These are phyloP conservation scores for Picea sitchensis DNA, from an alignment of 75 land plant species.

Conservation along the genomic window DNA sequence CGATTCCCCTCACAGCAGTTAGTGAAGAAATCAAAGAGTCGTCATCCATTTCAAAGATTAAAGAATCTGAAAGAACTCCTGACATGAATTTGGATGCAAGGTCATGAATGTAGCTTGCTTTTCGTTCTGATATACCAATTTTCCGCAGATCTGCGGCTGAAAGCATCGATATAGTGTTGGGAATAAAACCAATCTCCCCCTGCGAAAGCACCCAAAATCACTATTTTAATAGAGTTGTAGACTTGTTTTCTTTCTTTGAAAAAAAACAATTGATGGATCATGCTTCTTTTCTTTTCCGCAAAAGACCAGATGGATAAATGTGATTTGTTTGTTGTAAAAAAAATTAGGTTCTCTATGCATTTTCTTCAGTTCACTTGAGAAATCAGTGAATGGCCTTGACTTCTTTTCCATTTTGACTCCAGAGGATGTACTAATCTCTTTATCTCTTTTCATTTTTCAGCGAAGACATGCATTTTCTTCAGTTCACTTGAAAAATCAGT, in stretches of 20 bases:
- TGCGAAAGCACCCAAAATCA: slow-evolving; percentile 9
- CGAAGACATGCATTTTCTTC: background rate
- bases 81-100: slow-evolving; percentile 61
- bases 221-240: background rate
- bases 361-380: background rate
- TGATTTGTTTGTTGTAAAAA: background rate
- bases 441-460: too few species aligned
- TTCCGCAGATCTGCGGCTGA: slow-evolving; percentile 62
- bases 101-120: slow-evolving; percentile 85
- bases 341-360: background rate
- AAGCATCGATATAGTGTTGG: slow-evolving; percentile 50
- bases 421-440: too few species aligned
- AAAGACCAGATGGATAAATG: background rate
- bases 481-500: too few species aligned
- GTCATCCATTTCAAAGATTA: slow-evolving; percentile 72
- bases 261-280: background rate
- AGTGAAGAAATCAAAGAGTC: slow-evolving; percentile 67
- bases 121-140: slow-evolving; percentile 78
- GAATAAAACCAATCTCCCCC: slow-evolving; percentile 54
- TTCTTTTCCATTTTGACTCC: too few species aligned
- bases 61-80: slow-evolving; percentile 67
- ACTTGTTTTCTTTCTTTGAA: background rate
- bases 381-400: too few species aligned
- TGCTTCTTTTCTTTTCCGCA: background rate
- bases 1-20: slow-evolving; percentile 93